Evolutionary conservation across 345 rosid species (phyloP), one percentile per base, ranked within the genome.

Genomic region (Clarkia xantiana): DNA sequence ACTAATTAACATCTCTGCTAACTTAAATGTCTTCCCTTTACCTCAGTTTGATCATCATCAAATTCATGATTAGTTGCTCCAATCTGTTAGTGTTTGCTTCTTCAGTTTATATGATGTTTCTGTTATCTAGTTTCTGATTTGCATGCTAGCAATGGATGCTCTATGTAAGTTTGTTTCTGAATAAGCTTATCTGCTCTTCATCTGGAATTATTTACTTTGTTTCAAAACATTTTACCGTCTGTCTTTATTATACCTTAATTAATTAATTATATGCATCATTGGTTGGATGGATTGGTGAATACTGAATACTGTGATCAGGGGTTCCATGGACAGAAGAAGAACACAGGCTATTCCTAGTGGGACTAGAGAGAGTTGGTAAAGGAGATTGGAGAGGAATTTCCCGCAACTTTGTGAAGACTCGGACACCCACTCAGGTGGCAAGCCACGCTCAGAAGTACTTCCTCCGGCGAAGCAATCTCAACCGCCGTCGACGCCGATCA

Each of bases 321-420:
- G 80, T 83, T 59, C 89, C 97, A 40, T 90, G 97, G 97, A 86
- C 94, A 13, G 97, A 90, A 61, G 94, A 83, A 47, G 97, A 90
- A 65, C 97, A 90, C 72, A 86, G 77, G 70, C 69, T 76, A 57
- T 90, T 90, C 72, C 65, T 90, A 47, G 40, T 83, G 14, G 97
- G 97, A 18, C 53, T 90, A 54, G 82, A 83, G 69, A 90, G 71
- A 52, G 93, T 81, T 13, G 97, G 97, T 6, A 90, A 76, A 61
- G 96, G 96, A 40, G 97, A 86, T 56, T 86, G 96, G 97, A 83
- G 89, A 60, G 94, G 94, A 19, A 90, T 90, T 22, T 90, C 97
- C 4, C 70, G 79, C 41, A 90, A 76, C 63, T 90, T 78, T 56
- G 97, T 90, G 12, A 86, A 82, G 71, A 76, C 74, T 43, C 71